These are phyloP conservation scores for Kodamaea anthophila DNA, from an alignment of 1,139 yeast species.

Conservation along the genomic window DNA sequence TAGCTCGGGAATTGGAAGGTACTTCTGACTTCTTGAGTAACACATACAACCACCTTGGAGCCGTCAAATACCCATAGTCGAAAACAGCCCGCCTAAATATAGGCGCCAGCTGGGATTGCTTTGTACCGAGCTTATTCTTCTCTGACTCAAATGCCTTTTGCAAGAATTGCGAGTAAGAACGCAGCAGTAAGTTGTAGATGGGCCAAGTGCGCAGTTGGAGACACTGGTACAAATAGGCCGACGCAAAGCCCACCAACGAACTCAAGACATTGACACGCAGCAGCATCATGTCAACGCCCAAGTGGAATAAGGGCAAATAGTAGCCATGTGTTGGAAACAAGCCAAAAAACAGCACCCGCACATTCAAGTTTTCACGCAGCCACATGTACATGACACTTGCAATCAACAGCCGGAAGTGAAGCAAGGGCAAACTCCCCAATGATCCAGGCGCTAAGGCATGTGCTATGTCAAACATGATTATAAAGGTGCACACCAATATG, in stretches of 20 bases:
- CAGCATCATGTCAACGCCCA: constrained; percentile 41
- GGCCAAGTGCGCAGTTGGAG: constrained; percentile 50
- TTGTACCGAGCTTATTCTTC: constrained; percentile 30
- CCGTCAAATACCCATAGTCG: constrained; percentile 40
- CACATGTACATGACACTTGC: constrained; percentile 55
- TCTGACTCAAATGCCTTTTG: constrained; percentile 1
- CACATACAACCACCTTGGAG: constrained; percentile 34
- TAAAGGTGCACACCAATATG: constrained; percentile 42
- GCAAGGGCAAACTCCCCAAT: not conserved
- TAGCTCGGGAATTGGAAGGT: no score
- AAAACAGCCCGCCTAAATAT: constrained; percentile 34
- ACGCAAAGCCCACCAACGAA: constrained; percentile 43
- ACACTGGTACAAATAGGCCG: constrained; percentile 57
- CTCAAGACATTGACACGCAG: constrained; percentile 39
- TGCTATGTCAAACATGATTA: no score
- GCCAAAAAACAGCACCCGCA: constrained; percentile 45
- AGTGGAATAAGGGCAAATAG: constrained; percentile 50
- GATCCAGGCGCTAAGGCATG: no score
- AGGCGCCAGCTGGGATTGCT: no score
- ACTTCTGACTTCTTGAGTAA: constrained; percentile 26
- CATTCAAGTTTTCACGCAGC: constrained; percentile 49
- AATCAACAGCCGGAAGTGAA: constrained; percentile 28
- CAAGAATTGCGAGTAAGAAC: constrained; percentile 1
- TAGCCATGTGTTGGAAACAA: constrained; percentile 54
- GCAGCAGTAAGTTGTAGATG: constrained; percentile 26